phyloP scores from a whole-genome alignment of 345 rosid species.

The Hevea brasiliensis region DNA sequence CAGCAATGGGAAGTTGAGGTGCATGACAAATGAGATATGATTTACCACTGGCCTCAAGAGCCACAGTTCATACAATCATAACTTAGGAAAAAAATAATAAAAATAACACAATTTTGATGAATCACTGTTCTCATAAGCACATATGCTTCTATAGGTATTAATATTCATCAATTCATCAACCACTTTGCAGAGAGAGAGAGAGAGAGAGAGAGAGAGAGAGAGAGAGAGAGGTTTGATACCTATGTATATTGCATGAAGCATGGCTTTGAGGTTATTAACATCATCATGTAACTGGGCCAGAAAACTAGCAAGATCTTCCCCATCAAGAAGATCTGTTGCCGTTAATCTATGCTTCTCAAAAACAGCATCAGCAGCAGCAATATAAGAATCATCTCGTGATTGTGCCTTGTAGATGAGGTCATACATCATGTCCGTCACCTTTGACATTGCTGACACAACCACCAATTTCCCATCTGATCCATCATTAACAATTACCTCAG shows the following conservation, averaged over 20 bases:
- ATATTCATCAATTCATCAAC: not conserved
- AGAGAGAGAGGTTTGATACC: conserved; percentile 38
- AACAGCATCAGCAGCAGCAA: conserved; percentile 70
- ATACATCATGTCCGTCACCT: conserved; percentile 99
- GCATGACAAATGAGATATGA: not conserved
- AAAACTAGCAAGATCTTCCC: conserved; percentile 72
- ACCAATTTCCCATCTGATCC: conserved; percentile 71
- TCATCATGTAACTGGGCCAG: conserved; percentile 74
- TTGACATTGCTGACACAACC: conserved; percentile 96
- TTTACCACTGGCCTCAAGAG: not conserved
- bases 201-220: too few species aligned
- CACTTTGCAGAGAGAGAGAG: not conserved
- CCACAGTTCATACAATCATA: not conserved
- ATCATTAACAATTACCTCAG: conserved; percentile 65
- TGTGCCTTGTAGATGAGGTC: conserved; percentile 86
- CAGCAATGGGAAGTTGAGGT: not conserved
- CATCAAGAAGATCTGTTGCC: conserved; percentile 80
- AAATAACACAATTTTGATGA: not conserved
- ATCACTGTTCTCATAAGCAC: not conserved
- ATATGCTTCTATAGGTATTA: not conserved
- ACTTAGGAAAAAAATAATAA: not conserved
- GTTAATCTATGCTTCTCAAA: conserved; percentile 74
- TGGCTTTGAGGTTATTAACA: conserved; percentile 81
- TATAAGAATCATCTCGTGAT: conserved; percentile 75
- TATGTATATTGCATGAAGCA: conserved; percentile 96